phyloP scores from a whole-genome alignment of 2,329 filamentous ascomycete genomes.

The Diaporthe capsici region DNA sequence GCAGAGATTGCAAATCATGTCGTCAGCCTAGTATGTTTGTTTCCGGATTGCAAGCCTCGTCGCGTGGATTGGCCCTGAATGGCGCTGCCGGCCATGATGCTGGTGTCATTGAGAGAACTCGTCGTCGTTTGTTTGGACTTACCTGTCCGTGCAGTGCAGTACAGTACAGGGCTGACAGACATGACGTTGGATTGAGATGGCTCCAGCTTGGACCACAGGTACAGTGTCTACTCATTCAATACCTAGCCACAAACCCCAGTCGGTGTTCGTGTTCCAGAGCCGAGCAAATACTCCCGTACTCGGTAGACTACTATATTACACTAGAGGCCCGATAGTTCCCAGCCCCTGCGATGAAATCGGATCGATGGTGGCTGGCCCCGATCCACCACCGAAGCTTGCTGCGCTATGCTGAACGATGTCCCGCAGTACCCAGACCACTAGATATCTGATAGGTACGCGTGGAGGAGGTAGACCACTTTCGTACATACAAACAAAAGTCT shows the following conservation, averaged over 20 bases:
- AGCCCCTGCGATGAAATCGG: neutral
- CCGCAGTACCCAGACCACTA: neutral
- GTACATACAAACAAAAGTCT: neutral
- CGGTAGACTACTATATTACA: neutral
- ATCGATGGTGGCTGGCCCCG: neutral
- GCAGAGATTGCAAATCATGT: neutral
- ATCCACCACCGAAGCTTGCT: neutral
- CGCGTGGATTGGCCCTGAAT: neutral
- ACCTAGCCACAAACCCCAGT: too few relatives aligned
- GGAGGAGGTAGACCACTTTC: neutral
- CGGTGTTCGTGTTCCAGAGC: neutral
- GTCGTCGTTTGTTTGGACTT: neutral
- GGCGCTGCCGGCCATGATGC: neutral
- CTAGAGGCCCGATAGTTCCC: constrained; percentile 10
- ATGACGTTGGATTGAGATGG: neutral
- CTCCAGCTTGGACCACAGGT: neutral
- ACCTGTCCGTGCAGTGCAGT: neutral
- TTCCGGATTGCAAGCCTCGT: neutral
- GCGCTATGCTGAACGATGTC: neutral
- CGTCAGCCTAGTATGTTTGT: neutral
- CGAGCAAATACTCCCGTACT: neutral
- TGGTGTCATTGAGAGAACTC: neutral
- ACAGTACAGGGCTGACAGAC: neutral
- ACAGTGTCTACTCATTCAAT: too few relatives aligned
- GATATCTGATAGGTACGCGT: neutral